phyloP scores from a whole-genome alignment of 2,329 filamentous ascomycete species.

The Colletotrichum sp. region DNA sequence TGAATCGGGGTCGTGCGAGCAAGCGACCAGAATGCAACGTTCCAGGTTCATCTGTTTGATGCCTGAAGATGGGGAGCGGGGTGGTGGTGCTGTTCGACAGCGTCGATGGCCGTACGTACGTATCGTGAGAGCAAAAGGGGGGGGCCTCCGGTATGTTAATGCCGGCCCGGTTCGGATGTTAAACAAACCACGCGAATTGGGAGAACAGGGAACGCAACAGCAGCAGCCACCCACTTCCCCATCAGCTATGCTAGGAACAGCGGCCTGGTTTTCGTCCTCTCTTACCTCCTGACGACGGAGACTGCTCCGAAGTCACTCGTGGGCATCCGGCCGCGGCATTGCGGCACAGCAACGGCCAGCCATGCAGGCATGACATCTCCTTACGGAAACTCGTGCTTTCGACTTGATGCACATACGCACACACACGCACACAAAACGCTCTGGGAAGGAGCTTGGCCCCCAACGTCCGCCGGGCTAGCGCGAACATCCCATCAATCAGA shows the following conservation, averaged over 20 bases:
- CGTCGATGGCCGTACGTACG: background rate
- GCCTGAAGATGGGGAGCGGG: background rate
- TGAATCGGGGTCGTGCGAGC: background rate
- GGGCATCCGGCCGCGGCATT: background rate
- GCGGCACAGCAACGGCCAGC: background rate
- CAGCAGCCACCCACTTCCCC: background rate
- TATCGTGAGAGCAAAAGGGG: background rate
- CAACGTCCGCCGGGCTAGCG: background rate
- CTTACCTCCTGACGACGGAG: background rate
- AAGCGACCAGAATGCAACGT: background rate
- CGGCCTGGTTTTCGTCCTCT: background rate
- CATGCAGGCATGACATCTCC: background rate
- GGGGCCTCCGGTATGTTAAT: background rate
- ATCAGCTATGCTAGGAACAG: background rate
- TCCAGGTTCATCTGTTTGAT: background rate
- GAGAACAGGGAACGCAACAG: background rate
- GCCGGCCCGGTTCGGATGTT: background rate
- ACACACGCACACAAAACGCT: background rate
- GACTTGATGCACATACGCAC: background rate
- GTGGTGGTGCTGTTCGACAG: background rate
- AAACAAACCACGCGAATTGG: background rate
- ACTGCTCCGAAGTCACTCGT: background rate
- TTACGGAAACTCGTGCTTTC: background rate
- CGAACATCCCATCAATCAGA: background rate
- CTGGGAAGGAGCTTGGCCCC: background rate